Evolutionary conservation across 2,329 filamentous ascomycete genomes (phyloP).

Genomic region (Penicillium paneum): DNA sequence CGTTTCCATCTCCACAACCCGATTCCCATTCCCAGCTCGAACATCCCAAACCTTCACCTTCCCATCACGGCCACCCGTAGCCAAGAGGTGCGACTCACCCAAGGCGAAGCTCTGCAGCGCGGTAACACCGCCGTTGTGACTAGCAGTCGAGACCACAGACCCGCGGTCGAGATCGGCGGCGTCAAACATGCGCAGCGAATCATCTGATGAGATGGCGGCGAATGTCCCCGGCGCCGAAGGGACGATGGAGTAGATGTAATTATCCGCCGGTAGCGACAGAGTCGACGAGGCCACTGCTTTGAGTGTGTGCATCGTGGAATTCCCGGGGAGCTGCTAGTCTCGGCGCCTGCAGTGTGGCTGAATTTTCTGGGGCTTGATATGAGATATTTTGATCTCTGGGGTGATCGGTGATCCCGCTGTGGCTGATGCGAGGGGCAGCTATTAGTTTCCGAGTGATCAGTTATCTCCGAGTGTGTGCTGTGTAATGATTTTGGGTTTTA

Average conservation of each 20-base stretch:
- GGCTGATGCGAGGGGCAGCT: conserved; percentile 4
- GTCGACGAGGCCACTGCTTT: conserved; percentile 34
- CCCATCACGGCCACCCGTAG: conserved; percentile 42
- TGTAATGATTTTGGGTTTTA: background rate
- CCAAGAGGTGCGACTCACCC: conserved; percentile 28
- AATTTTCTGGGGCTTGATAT: background rate
- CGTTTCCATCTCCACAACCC: conserved; percentile 34
- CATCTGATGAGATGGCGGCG: conserved; percentile 46
- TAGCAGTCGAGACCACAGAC: conserved; percentile 5
- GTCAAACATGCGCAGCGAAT: conserved; percentile 45
- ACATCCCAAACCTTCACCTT: conserved; percentile 43
- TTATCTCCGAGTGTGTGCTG: background rate
- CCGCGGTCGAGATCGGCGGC: conserved; percentile 32
- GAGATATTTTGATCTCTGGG: background rate
- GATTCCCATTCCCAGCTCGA: conserved; percentile 27
- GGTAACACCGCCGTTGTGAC: conserved; percentile 40
- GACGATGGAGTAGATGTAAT: conserved; percentile 45
- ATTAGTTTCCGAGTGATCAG: background rate
- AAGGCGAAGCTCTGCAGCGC: conserved; percentile 32
- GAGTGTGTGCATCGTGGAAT: conserved; percentile 34
- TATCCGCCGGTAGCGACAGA: conserved; percentile 39
- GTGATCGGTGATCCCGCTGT: background rate
- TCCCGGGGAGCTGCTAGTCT: background rate
- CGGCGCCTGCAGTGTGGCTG: background rate
- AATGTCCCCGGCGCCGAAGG: conserved; percentile 30